Conservation (phyloP, 2,329 filamentous ascomycete species). For the Trichoderma sp. region DNA sequence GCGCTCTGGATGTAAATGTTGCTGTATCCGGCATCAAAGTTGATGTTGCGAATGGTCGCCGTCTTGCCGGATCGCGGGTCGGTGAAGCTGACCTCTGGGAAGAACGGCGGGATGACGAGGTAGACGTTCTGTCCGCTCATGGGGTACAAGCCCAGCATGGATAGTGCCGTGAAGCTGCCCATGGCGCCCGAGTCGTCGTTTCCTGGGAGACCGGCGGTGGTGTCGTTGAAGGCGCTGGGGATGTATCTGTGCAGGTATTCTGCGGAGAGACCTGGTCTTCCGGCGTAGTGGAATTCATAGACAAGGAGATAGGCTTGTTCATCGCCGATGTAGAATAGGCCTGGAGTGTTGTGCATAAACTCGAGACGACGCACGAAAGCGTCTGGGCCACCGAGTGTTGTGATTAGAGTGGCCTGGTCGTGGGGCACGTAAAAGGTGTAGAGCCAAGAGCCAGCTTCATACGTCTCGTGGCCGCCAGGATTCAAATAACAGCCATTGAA, state of each 20-base stretch:
- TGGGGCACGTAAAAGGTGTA: conserved; percentile 65
- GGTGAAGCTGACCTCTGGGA: conserved; percentile 46
- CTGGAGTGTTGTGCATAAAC: conserved; percentile 63
- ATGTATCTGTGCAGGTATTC: conserved; percentile 65
- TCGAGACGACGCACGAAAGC: conserved; percentile 61
- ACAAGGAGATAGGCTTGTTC: conserved; percentile 55
- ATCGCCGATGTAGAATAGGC: conserved; percentile 69
- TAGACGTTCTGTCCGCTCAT: conserved; percentile 57
- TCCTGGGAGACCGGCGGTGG: conserved; percentile 57
- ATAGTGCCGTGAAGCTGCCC: conserved; percentile 53
- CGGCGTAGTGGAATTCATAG: conserved; percentile 65
- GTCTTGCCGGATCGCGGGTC: conserved; percentile 32
- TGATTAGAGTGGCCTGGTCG: conserved; percentile 51
- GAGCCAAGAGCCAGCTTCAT: conserved; percentile 70
- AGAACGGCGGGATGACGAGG: conserved; percentile 55
- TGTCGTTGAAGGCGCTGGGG: conserved; percentile 67
- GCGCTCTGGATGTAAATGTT: conserved; percentile 62
- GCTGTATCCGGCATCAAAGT: conserved; percentile 48
- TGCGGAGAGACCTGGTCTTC: conserved; percentile 59
- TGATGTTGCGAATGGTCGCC: conserved; percentile 36
- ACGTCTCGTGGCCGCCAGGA: conserved; percentile 49
- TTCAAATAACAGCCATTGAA: conserved; percentile 43
- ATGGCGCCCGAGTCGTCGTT: conserved; percentile 58
- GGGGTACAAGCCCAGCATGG: conserved; percentile 57
- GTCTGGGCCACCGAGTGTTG: conserved; percentile 57